A percentile compares a stretch with the other conserved stretches of the same genome.
These are phyloP conservation scores for Hawksworthiomyces lignivorus DNA, from an alignment of 2,329 filamentous ascomycete genomes.

Conservation along the genomic window DNA sequence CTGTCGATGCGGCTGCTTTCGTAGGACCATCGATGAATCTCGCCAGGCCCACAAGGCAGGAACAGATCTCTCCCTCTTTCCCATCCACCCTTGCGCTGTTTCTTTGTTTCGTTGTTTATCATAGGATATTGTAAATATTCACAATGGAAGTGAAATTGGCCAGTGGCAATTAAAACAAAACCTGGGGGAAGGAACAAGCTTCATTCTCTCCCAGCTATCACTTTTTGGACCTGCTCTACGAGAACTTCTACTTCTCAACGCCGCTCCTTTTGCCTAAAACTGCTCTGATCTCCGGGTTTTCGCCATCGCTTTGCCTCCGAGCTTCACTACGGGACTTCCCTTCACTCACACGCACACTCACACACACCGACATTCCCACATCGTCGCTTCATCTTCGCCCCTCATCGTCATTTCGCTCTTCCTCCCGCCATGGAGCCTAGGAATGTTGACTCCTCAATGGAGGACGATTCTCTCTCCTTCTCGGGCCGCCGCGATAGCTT, in stretches of 20 bases:
- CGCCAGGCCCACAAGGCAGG: background rate
- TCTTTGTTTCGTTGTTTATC: background rate
- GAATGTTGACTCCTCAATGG: conserved; percentile 15
- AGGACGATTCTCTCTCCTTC: conserved; percentile 13
- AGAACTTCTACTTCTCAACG: too few relatives aligned
- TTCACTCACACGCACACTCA: too few relatives aligned
- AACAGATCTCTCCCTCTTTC: background rate
- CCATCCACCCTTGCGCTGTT: background rate
- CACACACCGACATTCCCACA: too few relatives aligned
- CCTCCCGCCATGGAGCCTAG: conserved; percentile 16
- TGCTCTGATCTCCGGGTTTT: too few relatives aligned
- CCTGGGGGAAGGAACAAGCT: conserved; percentile 5
- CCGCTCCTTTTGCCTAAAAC: too few relatives aligned
- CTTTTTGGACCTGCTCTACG: too few relatives aligned
- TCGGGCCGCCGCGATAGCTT: conserved; percentile 1
- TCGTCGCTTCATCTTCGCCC: too few relatives aligned
- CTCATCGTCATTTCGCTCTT: background rate
- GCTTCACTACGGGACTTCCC: too few relatives aligned
- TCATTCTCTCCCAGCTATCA: too few relatives aligned
- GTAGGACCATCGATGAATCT: conserved; percentile 4
- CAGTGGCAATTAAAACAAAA: conserved; percentile 9
- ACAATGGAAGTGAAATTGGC: conserved; percentile 1
- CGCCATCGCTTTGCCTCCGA: too few relatives aligned
- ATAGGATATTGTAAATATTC: conserved; percentile 1
- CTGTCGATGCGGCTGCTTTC: conserved; percentile 3